Evolutionary conservation across 1,284 basidiomycete genomes (phyloP).

Genomic region (Fomes fomentarius): DNA sequence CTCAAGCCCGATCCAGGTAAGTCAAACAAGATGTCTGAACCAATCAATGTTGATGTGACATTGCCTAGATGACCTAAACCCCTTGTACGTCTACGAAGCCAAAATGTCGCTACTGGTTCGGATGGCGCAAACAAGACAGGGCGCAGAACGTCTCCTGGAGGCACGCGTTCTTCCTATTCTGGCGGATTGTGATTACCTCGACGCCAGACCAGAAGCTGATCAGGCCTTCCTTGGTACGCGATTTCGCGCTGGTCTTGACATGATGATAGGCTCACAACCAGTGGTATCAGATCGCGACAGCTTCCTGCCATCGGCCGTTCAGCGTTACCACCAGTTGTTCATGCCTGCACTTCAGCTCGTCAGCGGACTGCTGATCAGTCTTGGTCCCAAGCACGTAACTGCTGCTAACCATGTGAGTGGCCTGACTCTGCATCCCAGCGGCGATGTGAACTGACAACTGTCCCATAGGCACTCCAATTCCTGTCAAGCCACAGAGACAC

Average conservation of each 20-base stretch:
- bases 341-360: conserved; percentile 85
- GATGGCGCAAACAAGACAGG: conserved; percentile 80
- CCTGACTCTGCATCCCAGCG: background rate
- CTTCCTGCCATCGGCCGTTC: conserved; percentile 86
- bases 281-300: conserved; percentile 69
- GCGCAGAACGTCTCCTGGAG: conserved; percentile 87
- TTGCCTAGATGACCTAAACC: conserved; percentile 79
- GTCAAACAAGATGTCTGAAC: background rate
- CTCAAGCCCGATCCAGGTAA: conserved; percentile 88
- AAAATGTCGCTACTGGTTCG: conserved; percentile 90
- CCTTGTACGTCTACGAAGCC: conserved; percentile 94
- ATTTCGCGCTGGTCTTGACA: background rate
- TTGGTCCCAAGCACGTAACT: conserved; percentile 67
- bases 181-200: conserved; percentile 86
- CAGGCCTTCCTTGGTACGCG: conserved; percentile 79
- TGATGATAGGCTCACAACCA: background rate
- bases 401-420: conserved; percentile 65
- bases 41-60: background rate
- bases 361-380: conserved; percentile 67
- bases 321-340: conserved; percentile 88
- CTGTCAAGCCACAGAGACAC: conserved; percentile 81
- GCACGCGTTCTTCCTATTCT: conserved; percentile 80
- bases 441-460: background rate
- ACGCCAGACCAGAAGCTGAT: conserved; percentile 80
- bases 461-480: conserved; percentile 70